Conservation (phyloP, 345 rosid species). For the Isatis tinctoria region DNA sequence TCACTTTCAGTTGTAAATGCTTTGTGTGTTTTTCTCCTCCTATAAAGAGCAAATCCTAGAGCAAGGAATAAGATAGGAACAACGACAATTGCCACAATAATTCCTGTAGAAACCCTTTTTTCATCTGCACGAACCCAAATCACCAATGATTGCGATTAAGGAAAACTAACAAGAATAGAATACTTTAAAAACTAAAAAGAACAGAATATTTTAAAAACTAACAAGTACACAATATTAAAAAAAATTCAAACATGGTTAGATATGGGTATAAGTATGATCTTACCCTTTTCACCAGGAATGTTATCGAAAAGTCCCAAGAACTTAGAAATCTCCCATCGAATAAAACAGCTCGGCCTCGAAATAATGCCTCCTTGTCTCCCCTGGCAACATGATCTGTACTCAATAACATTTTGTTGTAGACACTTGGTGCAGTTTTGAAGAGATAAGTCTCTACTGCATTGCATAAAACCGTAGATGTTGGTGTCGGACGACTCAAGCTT, state of each 20-base stretch:
- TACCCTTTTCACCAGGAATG: not conserved
- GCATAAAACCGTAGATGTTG: constrained; percentile 30
- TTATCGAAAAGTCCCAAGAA: constrained; percentile 27
- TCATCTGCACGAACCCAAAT: constrained; percentile 20
- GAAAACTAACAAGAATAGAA: not conserved
- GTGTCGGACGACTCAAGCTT: not conserved
- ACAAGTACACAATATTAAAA: not conserved
- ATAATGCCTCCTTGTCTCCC: constrained; percentile 33
- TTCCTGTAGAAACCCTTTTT: not conserved
- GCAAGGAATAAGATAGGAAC: not conserved
- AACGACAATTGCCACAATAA: constrained; percentile 2
- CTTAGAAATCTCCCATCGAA: constrained; percentile 24
- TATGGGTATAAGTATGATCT: not conserved
- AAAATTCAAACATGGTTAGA: not conserved
- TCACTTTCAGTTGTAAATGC: not conserved
- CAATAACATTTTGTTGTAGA: constrained; percentile 2
- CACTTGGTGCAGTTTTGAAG: constrained; percentile 13
- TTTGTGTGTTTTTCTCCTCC: not conserved
- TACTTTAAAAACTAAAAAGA: not conserved
- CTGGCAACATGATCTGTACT: constrained; percentile 17
- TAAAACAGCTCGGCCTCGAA: constrained; percentile 35
- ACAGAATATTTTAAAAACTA: not conserved
- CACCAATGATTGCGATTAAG: not conserved
- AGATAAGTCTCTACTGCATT: constrained; percentile 49
- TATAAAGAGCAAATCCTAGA: constrained; percentile 3